Conservation (phyloP, 179 eudicot genomes). For the Beta lomatogona region DNA sequence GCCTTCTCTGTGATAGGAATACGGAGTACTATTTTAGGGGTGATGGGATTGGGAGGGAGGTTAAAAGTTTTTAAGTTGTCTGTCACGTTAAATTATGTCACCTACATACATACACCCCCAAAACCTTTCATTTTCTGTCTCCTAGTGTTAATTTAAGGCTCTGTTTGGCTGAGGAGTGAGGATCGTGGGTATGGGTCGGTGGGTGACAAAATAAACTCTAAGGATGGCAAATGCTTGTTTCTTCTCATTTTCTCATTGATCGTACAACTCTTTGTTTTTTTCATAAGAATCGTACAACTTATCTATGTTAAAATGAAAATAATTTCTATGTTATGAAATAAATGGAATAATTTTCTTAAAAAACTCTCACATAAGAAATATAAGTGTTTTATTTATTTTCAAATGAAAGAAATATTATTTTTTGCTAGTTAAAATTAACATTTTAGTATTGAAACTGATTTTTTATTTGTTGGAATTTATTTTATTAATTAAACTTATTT, state of each 20-base stretch:
- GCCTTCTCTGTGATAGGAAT: neutral
- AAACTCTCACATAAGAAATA: too few relatives aligned
- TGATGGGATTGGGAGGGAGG: neutral
- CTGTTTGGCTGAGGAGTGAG: constrained; percentile 13
- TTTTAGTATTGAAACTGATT: too few relatives aligned
- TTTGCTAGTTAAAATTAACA: too few relatives aligned
- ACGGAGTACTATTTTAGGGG: too few relatives aligned
- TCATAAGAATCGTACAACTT: too few relatives aligned
- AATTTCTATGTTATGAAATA: too few relatives aligned
- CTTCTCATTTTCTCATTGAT: constrained; percentile 6
- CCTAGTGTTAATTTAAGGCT: neutral
- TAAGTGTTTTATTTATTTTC: too few relatives aligned
- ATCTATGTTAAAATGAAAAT: too few relatives aligned
- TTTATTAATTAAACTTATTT: too few relatives aligned
- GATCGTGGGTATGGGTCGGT: neutral
- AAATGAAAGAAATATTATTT: too few relatives aligned
- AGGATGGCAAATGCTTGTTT: neutral
- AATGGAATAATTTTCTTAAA: too few relatives aligned
- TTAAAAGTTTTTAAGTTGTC: neutral
- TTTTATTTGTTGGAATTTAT: too few relatives aligned
- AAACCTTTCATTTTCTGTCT: neutral
- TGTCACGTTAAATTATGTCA: neutral
- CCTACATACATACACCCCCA: neutral
- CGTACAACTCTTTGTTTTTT: constrained; percentile 8
- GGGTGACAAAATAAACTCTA: neutral